Base-by-base conservation (phyloP, 768 basidiomycete species). In the Trametes maxima region DNA sequence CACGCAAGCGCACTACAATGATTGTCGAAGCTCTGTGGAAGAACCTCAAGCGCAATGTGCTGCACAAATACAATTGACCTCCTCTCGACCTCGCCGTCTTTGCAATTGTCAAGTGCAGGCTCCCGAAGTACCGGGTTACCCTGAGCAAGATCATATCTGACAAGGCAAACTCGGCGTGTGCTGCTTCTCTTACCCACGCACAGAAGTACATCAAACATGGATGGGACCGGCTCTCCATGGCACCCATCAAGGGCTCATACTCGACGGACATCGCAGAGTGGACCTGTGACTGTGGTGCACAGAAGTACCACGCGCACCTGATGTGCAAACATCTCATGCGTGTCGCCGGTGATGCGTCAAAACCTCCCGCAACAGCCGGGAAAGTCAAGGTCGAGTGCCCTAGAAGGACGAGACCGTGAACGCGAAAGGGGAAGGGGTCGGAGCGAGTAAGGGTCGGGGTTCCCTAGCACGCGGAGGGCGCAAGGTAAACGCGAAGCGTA, bases 321-420 rank as follows among this genome's bases (percentile, higher is more conserved):
- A 35, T 63, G 1, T 63, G 62, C 52, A 63, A 63, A 40, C 62
- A 63, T 39, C 62, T 63, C 5, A 52, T 63, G 5, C 62, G 59
- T 16, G 56, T 57, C 10, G 57, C 13, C 13, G 46, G n/a, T n/a
- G n/a, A n/a, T n/a, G n/a, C n/a, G n/a, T n/a, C n/a, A n/a, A n/a
- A n/a, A n/a, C n/a, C n/a, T n/a, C n/a, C n/a, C n/a, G n/a, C n/a
- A n/a, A n/a, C n/a, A n/a, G n/a, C n/a, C n/a, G n/a, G n/a, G n/a
- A n/a, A n/a, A n/a, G n/a, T n/a, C n/a, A n/a, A n/a, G n/a, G n/a
- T n/a, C n/a, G n/a, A n/a, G n/a, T n/a, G n/a, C n/a, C n/a, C n/a
- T n/a, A n/a, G n/a, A n/a, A n/a, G n/a, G n/a, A n/a, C n/a, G n/a
- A n/a, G n/a, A n/a, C n/a, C n/a, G n/a, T n/a, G n/a, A n/a, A n/a